Percentiles rank a stretch among this genome's conserved stretches.
These are phyloP conservation scores for Trichoderma sp. DNA, from an alignment of 2,329 filamentous ascomycete species.

Conservation along the genomic window DNA sequence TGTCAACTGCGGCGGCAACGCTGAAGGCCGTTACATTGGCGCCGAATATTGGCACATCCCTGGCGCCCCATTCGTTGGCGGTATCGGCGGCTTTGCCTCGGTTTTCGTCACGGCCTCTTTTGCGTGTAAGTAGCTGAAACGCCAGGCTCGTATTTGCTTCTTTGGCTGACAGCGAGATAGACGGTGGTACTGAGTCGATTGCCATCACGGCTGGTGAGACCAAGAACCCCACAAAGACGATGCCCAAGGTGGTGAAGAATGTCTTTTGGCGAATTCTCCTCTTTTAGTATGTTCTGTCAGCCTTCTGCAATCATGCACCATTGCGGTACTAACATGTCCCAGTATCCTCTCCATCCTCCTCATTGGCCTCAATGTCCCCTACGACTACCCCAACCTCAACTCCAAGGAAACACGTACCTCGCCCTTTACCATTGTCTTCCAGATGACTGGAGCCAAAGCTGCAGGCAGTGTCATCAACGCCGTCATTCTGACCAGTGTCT, in stretches of 20 bases:
- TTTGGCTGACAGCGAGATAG: constrained; percentile 20
- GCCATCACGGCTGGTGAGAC: constrained; percentile 66
- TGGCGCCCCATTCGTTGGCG: constrained; percentile 62
- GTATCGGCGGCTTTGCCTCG: constrained; percentile 63
- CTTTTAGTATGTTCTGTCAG: constrained; percentile 39
- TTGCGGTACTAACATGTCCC: background rate
- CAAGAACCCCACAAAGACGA: constrained; percentile 56
- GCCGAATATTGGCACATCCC: constrained; percentile 56
- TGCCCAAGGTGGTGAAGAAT: constrained; percentile 63
- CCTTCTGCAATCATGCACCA: background rate
- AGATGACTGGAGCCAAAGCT: constrained; percentile 50
- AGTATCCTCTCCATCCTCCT: constrained; percentile 39
- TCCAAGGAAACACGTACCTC: constrained; percentile 36
- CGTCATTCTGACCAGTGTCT: constrained; percentile 44
- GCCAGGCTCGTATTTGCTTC: no score
- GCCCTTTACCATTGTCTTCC: constrained; percentile 57
- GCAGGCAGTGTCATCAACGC: constrained; percentile 58
- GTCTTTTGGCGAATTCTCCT: constrained; percentile 62
- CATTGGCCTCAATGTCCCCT: constrained; percentile 58
- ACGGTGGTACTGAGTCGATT: constrained; percentile 59
- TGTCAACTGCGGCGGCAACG: constrained; percentile 52
- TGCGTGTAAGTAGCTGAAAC: constrained; percentile 44
- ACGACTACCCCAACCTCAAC: constrained; percentile 41
- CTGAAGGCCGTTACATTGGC: constrained; percentile 53
- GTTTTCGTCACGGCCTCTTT: constrained; percentile 54